Base-by-base conservation (phyloP, 2,329 filamentous ascomycete genomes). In the Cytospora mali region DNA sequence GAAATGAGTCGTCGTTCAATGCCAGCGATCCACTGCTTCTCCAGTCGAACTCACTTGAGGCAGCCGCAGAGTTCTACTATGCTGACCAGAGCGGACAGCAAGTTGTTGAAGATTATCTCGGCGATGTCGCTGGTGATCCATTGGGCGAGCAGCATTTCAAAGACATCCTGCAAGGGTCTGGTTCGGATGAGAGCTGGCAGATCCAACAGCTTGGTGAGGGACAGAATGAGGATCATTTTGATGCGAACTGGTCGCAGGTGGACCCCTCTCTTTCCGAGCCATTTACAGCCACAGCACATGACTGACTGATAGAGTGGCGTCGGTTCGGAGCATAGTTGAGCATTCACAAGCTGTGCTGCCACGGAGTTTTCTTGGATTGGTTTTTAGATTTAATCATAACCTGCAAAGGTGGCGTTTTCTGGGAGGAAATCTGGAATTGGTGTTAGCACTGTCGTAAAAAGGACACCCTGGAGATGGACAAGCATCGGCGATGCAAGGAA, bases 211-310 rank as follows among this genome's bases (percentile, higher is more conserved):
- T 63, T 10, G 28, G 58, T 1, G 61, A 65, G n/a, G 27, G 31
- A 14, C 63, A 63, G 53, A 31, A 39, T n/a, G 61, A 55, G 25
- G 54, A 57, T 13, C 56, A 57, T 29, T 65, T 60, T 25, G 63
- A 65, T 23, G 52, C 50, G 49, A 42, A 60, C 25, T 65, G 63
- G 57, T 51, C 56, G 52, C 51, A 49, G 2, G 29, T 65, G 25
- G 64, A 65, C 50, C 64, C 64, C 21, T 65, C 64, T 23, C 54
- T 65, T 53, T 65, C 62, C 33, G 62, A 64, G 55, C 49, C 59
- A 35, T 64, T 59, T 39, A 52, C 48, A 46, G 57, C 53, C 48
- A 52, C 52, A 46, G 57, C 53, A 33, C 64, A 63, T 35, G 61
- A 65, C 49, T 65, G 56, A 65, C 18, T 23, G 11, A 25, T n/a